Evolutionary conservation across 1,284 basidiomycete genomes (phyloP).

Genomic region (Somion occarium): DNA sequence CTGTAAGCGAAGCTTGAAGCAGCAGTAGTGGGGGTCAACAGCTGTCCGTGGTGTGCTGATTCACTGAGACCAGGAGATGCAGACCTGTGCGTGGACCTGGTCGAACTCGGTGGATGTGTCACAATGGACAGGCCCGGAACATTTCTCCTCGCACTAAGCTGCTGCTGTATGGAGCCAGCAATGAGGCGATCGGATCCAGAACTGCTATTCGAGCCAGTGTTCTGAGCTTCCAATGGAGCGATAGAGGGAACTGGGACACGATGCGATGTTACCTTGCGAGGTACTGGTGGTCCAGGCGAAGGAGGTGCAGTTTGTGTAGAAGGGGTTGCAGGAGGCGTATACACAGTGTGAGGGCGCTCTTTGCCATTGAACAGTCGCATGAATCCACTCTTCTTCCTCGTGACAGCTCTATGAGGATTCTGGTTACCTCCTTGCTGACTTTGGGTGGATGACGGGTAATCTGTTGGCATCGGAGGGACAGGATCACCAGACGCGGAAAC

Average conservation of each 20-base stretch:
- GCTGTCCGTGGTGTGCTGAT: constrained; percentile 13
- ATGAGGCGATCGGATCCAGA: neutral
- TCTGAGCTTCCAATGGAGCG: constrained; percentile 19
- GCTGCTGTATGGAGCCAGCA: constrained; percentile 15
- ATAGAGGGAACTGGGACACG: constrained; percentile 43
- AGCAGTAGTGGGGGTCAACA: constrained; percentile 19
- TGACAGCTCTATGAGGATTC: constrained; percentile 17
- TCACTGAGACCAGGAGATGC: constrained; percentile 19
- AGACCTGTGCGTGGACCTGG: constrained; percentile 15
- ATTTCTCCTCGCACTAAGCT: constrained; percentile 24
- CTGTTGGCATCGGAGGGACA: constrained; percentile 17
- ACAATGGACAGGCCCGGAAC: constrained; percentile 27
- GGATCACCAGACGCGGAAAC: constrained; percentile 26
- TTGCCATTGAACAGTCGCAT: constrained; percentile 71
- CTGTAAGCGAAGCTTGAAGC: constrained; percentile 9
- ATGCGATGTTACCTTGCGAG: constrained; percentile 18
- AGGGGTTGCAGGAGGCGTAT: constrained; percentile 41
- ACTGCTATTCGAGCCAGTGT: constrained; percentile 8
- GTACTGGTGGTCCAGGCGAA: constrained; percentile 13
- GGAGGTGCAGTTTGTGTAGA: constrained; percentile 30
- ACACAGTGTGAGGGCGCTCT: constrained; percentile 16
- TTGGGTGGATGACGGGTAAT: neutral
- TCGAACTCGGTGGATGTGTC: constrained; percentile 15
- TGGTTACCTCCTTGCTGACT: neutral
- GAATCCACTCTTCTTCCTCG: constrained; percentile 67